Percentiles rank a stretch among this genome's conserved stretches.
Evolutionary conservation across 2,329 filamentous ascomycete species (phyloP).

Genomic region (Pseudomassariella vexata): DNA sequence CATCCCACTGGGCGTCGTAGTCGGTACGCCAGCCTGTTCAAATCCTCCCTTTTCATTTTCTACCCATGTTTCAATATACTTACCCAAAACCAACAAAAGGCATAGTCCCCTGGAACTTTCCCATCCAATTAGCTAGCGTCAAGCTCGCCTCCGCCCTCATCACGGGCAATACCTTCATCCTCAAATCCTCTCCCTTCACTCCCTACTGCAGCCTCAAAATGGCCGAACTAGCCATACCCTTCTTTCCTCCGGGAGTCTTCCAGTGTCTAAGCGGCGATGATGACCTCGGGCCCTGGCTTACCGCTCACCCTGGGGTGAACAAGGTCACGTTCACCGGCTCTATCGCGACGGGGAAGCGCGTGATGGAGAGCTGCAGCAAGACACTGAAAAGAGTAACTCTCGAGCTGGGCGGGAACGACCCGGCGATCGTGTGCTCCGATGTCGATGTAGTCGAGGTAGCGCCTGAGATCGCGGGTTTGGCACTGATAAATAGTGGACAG

Average conservation of each 20-base stretch:
- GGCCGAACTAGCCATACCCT: conserved; percentile 29
- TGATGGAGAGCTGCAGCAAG: conserved; percentile 42
- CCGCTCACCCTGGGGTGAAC: conserved; percentile 1
- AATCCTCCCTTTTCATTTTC: no score
- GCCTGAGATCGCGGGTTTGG: conserved; percentile 1
- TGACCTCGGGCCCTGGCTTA: conserved; percentile 28
- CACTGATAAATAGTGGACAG: conserved; percentile 7
- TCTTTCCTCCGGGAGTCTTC: conserved; percentile 38
- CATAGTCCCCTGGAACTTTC: conserved; percentile 48
- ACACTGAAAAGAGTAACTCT: conserved; percentile 50
- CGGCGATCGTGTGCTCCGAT: conserved; percentile 44
- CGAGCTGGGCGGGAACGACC: conserved; percentile 50
- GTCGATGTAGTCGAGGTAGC: conserved; percentile 29
- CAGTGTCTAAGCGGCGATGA: conserved; percentile 38
- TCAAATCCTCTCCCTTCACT: conserved; percentile 41
- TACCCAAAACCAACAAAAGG: no score
- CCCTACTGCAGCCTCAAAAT: conserved; percentile 33
- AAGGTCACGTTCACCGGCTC: conserved; percentile 41
- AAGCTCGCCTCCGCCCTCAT: conserved; percentile 38
- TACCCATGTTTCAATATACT: no score
- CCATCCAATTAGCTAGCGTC: conserved; percentile 23
- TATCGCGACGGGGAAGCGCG: conserved; percentile 48
- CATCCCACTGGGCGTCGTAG: conserved; percentile 32
- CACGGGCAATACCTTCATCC: conserved; percentile 40
- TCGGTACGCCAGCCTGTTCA: no score